Percentiles rank a stretch among this genome's conserved stretches.
Evolutionary conservation across 176 grass and related monocot genomes (phyloP).

Genomic region (Poa annua): DNA sequence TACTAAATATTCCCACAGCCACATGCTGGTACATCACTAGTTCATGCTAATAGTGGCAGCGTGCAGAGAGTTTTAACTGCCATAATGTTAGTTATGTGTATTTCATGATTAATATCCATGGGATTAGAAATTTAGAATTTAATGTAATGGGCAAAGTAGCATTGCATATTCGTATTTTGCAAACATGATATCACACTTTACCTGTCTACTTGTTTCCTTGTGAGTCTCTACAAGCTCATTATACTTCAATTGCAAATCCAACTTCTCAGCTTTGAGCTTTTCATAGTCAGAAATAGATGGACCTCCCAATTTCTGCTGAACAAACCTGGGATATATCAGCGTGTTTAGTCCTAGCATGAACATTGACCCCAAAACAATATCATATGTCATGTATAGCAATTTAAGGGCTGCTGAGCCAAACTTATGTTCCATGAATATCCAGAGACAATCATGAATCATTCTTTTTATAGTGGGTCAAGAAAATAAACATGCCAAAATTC

Average conservation of each 20-base stretch:
- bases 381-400: neutral
- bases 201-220: slow-evolving; percentile 81
- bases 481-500: slow-evolving; percentile 8
- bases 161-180: neutral
- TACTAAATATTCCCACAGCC: neutral
- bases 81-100: neutral
- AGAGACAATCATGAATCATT: neutral
- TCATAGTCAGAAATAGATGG: slow-evolving; percentile 87
- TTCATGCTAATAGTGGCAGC: neutral
- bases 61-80: neutral
- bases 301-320: slow-evolving; percentile 91
- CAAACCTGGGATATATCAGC: slow-evolving; percentile 55
- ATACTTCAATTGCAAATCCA: slow-evolving; percentile 92
- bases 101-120: neutral
- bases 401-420: neutral
- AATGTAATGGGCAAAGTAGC: slow-evolving; percentile 9
- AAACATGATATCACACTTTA: slow-evolving; percentile 35
- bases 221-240: slow-evolving; percentile 76
- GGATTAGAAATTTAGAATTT: neutral
- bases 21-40: neutral
- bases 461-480: neutral
- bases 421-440: neutral
- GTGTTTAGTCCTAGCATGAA: slow-evolving; percentile 1
- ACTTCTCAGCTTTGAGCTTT: slow-evolving; percentile 88
- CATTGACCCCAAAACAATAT: neutral